Evolutionary conservation across 176 grass and related monocot species (phyloP).

Genomic region (Elaeis guineensis): DNA sequence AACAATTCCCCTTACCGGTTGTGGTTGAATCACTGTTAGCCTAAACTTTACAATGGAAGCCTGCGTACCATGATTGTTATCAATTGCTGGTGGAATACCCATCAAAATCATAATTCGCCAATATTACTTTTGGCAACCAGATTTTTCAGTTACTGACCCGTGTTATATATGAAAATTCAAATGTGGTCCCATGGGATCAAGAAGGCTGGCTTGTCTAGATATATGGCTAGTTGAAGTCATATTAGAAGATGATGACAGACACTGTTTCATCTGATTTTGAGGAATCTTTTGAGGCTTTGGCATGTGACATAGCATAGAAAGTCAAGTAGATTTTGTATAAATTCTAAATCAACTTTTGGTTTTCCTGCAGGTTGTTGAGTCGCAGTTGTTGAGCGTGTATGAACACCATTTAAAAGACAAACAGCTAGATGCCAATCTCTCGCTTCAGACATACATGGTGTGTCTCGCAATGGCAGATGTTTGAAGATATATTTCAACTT

Average conservation of each 20-base stretch:
- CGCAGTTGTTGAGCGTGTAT: slow-evolving; percentile 40
- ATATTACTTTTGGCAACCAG: too few species aligned
- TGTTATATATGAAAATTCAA: too few species aligned
- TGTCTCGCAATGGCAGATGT: background rate
- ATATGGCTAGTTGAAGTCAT: too few species aligned
- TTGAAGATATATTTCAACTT: background rate
- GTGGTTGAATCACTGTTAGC: background rate
- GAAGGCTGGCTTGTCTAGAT: too few species aligned
- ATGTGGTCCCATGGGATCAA: too few species aligned
- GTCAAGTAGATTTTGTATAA: slow-evolving; percentile 28
- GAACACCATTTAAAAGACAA: slow-evolving; percentile 29
- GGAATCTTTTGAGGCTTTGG: background rate
- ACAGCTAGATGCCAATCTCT: slow-evolving; percentile 31
- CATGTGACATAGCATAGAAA: background rate
- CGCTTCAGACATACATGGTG: slow-evolving; percentile 53
- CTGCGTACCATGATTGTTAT: too few species aligned
- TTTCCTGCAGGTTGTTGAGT: slow-evolving; percentile 33
- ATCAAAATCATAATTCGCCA: too few species aligned
- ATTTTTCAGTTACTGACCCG: too few species aligned
- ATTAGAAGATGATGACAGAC: too few species aligned
- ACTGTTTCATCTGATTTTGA: too few species aligned
- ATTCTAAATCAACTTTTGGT: slow-evolving; percentile 13
- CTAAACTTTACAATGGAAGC: too few species aligned
- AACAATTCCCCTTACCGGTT: background rate
- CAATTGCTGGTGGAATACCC: too few species aligned